Conservation (phyloP, 2,329 filamentous ascomycete genomes). For the Fusarium palustre region DNA sequence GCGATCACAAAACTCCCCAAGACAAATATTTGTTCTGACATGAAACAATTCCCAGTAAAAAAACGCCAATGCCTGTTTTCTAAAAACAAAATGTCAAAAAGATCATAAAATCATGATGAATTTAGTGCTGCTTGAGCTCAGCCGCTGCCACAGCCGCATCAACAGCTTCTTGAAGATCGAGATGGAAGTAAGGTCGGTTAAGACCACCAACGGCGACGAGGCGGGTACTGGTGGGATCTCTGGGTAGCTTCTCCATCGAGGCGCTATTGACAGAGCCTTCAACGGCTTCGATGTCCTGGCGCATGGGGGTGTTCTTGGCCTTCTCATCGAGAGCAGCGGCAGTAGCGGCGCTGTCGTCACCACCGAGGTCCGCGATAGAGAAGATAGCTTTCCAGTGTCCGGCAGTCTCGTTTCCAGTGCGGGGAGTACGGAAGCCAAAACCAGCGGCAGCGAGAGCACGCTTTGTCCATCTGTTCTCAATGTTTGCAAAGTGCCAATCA, state of each 20-base stretch:
- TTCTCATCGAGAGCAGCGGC: slow-evolving; percentile 72
- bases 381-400: slow-evolving; percentile 80
- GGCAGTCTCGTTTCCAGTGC: slow-evolving; percentile 37
- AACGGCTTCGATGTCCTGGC: slow-evolving; percentile 48
- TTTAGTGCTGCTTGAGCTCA: slow-evolving; percentile 45
- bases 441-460: slow-evolving; percentile 66
- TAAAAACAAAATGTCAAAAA: background rate
- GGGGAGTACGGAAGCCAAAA: slow-evolving; percentile 59
- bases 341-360: slow-evolving; percentile 70
- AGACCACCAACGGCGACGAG: slow-evolving; percentile 58
- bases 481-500: slow-evolving; percentile 64
- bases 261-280: slow-evolving; percentile 41
- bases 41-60: background rate
- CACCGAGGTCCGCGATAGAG: slow-evolving; percentile 87
- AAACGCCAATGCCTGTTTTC: background rate
- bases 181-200: slow-evolving; percentile 65
- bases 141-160: slow-evolving; percentile 58
- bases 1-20: slow-evolving; percentile 11
- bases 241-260: slow-evolving; percentile 46
- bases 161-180: slow-evolving; percentile 62
- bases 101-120: background rate
- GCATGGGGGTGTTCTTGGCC: slow-evolving; percentile 38
- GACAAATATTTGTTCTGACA: slow-evolving; percentile 1
- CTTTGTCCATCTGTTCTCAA: slow-evolving; percentile 67
- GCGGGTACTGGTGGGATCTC: slow-evolving; percentile 46